Base-by-base conservation (phyloP, 495 filamentous ascomycete species). In the Bacidia rubella region DNA sequence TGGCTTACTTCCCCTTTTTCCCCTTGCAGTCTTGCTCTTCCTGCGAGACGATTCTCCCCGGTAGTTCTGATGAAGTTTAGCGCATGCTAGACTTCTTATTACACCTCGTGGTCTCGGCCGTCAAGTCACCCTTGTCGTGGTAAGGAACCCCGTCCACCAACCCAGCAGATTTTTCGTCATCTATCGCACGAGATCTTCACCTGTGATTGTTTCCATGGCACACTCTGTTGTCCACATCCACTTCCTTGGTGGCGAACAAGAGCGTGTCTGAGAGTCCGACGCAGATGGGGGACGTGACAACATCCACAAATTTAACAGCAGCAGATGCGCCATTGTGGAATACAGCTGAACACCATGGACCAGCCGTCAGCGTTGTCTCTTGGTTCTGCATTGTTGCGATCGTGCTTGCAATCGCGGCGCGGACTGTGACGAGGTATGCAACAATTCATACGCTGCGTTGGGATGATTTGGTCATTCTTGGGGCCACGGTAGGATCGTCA, bases 281-380 rank as follows among this genome's bases (percentile, higher is more conserved):
- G 41, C 9, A 9, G 5, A 44, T 44, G 41, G 41, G 41, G 9
- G 17, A 20, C 41, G 41, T 44, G 9, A 44, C 17, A 9, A 44
- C 41, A 44, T 44, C 41, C 7, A 44, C 41, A 17, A 44, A 44
- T 44, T 5, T 44, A 44, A 44, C 25, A 12, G 49, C 38, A 43
- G 38, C 49, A 42, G 49, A 52, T 43, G 49, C 49, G n/a, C 49
- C 49, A 22, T 43, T 41, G 22, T 52, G 49, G 49, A 52, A 52
- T 27, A 54, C 53, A 41, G n/a, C 54, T 12, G 26, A 44, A n/a
- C 39, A 55, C 26, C 43, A 52, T 41, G 56, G 56, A 19, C 53
- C 56, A 19, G 52, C 46, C 24, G 56, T 58, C 29, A 55, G 49
- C 23, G 53, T 58, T 23, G 41, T 52, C 12, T 55, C 53, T 21